Evolutionary conservation across 257 asterid species (phyloP).

Genomic region (Solanum habrochaites): DNA sequence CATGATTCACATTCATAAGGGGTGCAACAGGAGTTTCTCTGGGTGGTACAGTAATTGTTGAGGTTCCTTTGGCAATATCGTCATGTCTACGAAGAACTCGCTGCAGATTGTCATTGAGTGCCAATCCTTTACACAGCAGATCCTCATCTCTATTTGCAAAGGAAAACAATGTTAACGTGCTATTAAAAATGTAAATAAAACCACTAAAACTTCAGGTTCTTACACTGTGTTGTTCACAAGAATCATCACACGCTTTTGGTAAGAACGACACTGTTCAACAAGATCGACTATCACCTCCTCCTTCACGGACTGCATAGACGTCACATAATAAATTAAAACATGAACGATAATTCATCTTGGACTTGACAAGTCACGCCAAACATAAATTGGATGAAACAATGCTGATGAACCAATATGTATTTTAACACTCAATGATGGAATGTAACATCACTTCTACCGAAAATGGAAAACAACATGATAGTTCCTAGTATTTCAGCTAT

Average conservation of each 20-base stretch:
- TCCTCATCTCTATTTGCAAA: constrained; percentile 56
- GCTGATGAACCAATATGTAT: background rate
- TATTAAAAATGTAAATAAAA: background rate
- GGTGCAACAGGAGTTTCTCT: constrained; percentile 49
- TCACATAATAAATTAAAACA: background rate
- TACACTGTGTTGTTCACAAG: constrained; percentile 85
- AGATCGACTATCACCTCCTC: constrained; percentile 87
- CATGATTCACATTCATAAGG: constrained; percentile 76
- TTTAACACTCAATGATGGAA: background rate
- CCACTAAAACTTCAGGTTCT: constrained; percentile 11
- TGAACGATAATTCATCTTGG: background rate
- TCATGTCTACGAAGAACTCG: constrained; percentile 67
- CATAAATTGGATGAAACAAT: background rate
- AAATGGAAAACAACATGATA: background rate
- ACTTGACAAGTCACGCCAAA: background rate
- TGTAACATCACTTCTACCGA: background rate
- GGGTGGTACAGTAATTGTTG: constrained; percentile 21
- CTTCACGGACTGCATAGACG: constrained; percentile 50
- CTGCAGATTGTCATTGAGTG: constrained; percentile 70
- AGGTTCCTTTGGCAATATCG: constrained; percentile 49
- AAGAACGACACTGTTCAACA: constrained; percentile 84
- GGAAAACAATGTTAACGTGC: background rate
- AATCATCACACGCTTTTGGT: constrained; percentile 81
- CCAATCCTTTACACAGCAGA: constrained; percentile 69
- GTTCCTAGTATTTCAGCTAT: background rate